phyloP scores from a whole-genome alignment of 805 yeast species.

The Brettanomyces custersianus region DNA sequence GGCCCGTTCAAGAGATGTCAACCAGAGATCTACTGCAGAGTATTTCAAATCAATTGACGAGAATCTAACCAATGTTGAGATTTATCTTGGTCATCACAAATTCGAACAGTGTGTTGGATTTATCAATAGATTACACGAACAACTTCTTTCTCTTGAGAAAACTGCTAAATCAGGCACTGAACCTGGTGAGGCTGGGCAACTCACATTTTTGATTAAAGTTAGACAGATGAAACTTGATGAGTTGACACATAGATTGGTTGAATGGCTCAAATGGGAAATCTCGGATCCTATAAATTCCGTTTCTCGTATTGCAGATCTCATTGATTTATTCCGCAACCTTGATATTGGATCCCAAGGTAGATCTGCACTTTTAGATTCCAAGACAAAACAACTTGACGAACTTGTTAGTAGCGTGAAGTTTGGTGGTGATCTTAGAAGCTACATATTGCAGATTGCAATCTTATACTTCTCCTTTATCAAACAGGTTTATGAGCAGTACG shows the following conservation, averaged over 20 bases:
- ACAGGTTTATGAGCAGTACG: constrained; percentile 47
- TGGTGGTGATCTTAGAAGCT: constrained; percentile 44
- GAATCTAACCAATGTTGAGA: constrained; percentile 40
- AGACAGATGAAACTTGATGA: constrained; percentile 18
- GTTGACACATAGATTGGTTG: constrained; percentile 13
- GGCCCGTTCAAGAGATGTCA: constrained; percentile 40
- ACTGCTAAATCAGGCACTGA: constrained; percentile 14
- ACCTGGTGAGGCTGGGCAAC: constrained; percentile 9
- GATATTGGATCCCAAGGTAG: constrained; percentile 40
- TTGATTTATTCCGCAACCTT: constrained; percentile 28
- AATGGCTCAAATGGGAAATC: constrained; percentile 15
- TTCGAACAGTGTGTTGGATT: constrained; percentile 34
- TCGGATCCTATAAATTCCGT: constrained; percentile 12
- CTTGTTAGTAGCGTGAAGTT: constrained; percentile 42
- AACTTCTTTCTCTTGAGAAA: constrained; percentile 10
- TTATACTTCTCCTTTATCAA: constrained; percentile 53
- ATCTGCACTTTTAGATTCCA: constrained; percentile 37
- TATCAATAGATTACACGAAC: constrained; percentile 16
- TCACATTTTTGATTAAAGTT: constrained; percentile 8
- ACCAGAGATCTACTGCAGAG: constrained; percentile 14
- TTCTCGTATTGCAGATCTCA: constrained; percentile 11
- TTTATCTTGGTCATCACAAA: constrained; percentile 38
- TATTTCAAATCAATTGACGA: constrained; percentile 32
- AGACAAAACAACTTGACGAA: constrained; percentile 37
- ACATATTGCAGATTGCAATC: constrained; percentile 52